Conservation (phyloP, 305 asterid species). For the Striga hermonthica region DNA sequence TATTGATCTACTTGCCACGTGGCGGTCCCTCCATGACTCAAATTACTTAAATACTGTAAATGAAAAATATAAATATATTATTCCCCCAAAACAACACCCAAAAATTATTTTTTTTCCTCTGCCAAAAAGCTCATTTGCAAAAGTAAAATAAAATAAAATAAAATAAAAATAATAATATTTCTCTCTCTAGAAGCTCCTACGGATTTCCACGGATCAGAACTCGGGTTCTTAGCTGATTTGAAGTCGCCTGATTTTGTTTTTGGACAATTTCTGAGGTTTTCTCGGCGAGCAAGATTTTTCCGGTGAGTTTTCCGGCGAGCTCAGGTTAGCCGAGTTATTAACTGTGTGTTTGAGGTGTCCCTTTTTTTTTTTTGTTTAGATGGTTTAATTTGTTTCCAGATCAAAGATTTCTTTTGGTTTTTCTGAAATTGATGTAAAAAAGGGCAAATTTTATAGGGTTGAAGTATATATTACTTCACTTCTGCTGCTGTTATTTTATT, state of each 20-base stretch:
- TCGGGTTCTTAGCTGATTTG: conserved; percentile 40
- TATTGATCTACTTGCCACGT: conserved; percentile 61
- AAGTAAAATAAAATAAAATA: neutral
- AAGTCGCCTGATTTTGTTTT: conserved; percentile 16
- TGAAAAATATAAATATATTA: conserved; percentile 27
- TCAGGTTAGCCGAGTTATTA: conserved; percentile 22
- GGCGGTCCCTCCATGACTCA: conserved; percentile 43
- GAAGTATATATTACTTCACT: conserved; percentile 6
- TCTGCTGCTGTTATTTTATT: neutral
- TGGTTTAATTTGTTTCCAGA: conserved; percentile 17
- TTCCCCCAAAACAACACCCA: conserved; percentile 7
- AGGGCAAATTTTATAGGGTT: neutral
- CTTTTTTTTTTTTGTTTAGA: conserved; percentile 15
- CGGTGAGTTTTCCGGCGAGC: conserved; percentile 38
- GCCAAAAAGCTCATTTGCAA: conserved; percentile 34
- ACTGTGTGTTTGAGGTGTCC: conserved; percentile 13
- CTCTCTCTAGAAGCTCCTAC: conserved; percentile 49
- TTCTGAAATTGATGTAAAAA: conserved; percentile 21
- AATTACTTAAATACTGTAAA: conserved; percentile 17
- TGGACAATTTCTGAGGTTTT: conserved; percentile 21
- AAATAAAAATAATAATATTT: neutral
- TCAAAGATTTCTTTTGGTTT: conserved; percentile 7
- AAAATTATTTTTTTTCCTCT: conserved; percentile 16
- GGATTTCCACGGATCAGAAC: conserved; percentile 27
- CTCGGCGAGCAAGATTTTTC: conserved; percentile 8